Percentiles rank a stretch among this genome's conserved stretches.
Conservation (phyloP, 2,329 filamentous ascomycete genomes). For the Aspergillus pseudotamarii region DNA sequence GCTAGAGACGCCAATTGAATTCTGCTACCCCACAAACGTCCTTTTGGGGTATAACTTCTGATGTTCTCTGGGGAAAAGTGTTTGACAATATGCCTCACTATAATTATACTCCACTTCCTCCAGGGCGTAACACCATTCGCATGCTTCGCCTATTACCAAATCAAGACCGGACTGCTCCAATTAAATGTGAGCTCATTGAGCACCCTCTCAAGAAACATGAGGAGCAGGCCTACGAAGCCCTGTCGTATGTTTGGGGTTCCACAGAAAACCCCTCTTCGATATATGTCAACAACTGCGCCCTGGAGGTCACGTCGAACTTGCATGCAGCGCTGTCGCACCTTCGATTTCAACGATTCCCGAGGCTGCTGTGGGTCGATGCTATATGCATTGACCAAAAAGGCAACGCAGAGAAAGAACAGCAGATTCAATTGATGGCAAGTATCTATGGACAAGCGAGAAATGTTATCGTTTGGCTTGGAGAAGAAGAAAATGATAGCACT, state of each 20-base stretch:
- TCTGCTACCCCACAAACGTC: neutral
- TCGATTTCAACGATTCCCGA: neutral
- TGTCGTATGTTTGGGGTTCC: neutral
- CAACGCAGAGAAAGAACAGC: neutral
- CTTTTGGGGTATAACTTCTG: neutral
- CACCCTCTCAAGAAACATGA: neutral
- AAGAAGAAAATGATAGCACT: neutral
- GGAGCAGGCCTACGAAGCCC: neutral
- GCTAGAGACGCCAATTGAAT: neutral
- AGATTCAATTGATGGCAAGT: neutral
- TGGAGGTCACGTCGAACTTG: neutral
- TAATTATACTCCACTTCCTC: neutral
- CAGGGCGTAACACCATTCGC: neutral
- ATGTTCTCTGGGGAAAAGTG: neutral
- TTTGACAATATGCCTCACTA: neutral
- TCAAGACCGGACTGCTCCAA: neutral
- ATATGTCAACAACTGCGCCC: neutral
- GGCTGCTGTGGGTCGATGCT: neutral
- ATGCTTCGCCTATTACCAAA: neutral
- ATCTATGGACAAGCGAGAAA: neutral
- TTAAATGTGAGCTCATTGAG: neutral
- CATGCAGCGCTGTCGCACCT: neutral
- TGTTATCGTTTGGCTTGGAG: neutral
- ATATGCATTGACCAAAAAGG: neutral
- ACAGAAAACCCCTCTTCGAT: neutral